phyloP scores from a whole-genome alignment of 2,329 filamentous ascomycete species.

The Trichophyton verrucosum region DNA sequence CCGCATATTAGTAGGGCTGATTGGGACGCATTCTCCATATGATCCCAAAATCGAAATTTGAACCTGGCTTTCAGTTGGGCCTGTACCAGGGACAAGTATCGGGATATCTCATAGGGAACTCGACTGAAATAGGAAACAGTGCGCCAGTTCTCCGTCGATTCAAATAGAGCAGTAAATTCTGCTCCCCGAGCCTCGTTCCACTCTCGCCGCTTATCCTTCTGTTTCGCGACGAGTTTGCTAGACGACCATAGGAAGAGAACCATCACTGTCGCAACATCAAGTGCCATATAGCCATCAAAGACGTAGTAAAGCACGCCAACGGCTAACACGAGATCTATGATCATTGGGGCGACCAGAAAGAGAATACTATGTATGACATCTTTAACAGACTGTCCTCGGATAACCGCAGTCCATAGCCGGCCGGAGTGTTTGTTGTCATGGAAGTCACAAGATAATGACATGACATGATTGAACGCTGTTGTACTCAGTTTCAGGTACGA shows the following conservation, averaged over 20 bases:
- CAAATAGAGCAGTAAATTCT: constrained; percentile 44
- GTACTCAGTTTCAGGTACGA: constrained; percentile 47
- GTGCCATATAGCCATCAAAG: constrained; percentile 50
- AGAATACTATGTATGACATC: constrained; percentile 47
- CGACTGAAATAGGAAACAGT: constrained; percentile 49
- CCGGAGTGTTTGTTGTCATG: constrained; percentile 54
- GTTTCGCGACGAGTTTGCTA: constrained; percentile 27
- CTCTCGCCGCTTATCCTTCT: constrained; percentile 29
- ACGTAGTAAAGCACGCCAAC: constrained; percentile 49
- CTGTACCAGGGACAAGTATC: constrained; percentile 34
- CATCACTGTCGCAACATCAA: constrained; percentile 37
- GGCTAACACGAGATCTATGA: constrained; percentile 50
- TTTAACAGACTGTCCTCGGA: constrained; percentile 49
- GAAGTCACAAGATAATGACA: constrained; percentile 58
- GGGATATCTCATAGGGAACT: constrained; percentile 40
- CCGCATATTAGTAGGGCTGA: constrained; percentile 37
- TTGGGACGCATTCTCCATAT: constrained; percentile 31
- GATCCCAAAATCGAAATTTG: constrained; percentile 24
- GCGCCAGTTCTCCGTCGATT: constrained; percentile 48
- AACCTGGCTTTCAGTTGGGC: constrained; percentile 27
- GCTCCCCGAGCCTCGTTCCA: constrained; percentile 34
- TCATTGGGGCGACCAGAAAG: constrained; percentile 49
- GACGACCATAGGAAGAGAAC: constrained; percentile 43
- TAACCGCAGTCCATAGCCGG: constrained; percentile 52
- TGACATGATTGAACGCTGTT: constrained; percentile 53